A percentile compares a stretch with the other conserved stretches of the same genome.
Evolutionary conservation across 768 basidiomycete genomes (phyloP).

Genomic region (Mycena olivaceomarginata): DNA sequence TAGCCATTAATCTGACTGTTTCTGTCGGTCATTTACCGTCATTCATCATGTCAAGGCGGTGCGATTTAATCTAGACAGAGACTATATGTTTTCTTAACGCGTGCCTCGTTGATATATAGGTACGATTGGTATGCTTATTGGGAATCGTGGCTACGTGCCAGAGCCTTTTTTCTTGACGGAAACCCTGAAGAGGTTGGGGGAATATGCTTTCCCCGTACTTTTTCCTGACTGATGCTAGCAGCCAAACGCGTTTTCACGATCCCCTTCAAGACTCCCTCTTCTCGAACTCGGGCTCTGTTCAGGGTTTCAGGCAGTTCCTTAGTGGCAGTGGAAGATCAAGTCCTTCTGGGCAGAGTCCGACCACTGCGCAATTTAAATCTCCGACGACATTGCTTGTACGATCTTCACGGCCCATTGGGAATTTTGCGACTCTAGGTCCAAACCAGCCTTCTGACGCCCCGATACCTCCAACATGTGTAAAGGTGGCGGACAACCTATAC

Average conservation of each 20-base stretch:
- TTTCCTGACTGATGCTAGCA: slow-evolving; percentile 52
- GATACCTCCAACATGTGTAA: slow-evolving; percentile 63
- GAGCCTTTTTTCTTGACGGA: slow-evolving; percentile 89
- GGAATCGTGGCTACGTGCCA: slow-evolving; percentile 80
- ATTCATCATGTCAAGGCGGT: too few relatives aligned
- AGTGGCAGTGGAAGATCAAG: slow-evolving; percentile 78
- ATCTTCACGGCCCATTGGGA: slow-evolving; percentile 82
- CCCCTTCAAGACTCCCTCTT: slow-evolving; percentile 92
- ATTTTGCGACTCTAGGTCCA: slow-evolving; percentile 58
- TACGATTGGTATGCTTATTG: slow-evolving; percentile 92
- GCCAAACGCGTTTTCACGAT: slow-evolving; percentile 94
- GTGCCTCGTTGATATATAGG: slow-evolving; percentile 57
- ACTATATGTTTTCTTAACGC: too few relatives aligned
- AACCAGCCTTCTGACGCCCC: slow-evolving; percentile 46
- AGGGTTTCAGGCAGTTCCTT: slow-evolving; percentile 87
- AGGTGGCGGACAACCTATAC: slow-evolving; percentile 78
- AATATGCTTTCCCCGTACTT: not conserved
- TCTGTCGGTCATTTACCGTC: slow-evolving; percentile 54
- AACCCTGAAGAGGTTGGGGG: slow-evolving; percentile 67
- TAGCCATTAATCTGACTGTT: not conserved
- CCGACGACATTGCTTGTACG: slow-evolving; percentile 75
- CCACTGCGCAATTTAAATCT: slow-evolving; percentile 51
- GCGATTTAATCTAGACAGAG: too few relatives aligned
- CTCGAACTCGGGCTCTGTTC: slow-evolving; percentile 86
- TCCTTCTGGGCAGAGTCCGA: slow-evolving; percentile 56